Base-by-base conservation (phyloP, 345 rosid species). In the Sisymbrium altissimum region DNA sequence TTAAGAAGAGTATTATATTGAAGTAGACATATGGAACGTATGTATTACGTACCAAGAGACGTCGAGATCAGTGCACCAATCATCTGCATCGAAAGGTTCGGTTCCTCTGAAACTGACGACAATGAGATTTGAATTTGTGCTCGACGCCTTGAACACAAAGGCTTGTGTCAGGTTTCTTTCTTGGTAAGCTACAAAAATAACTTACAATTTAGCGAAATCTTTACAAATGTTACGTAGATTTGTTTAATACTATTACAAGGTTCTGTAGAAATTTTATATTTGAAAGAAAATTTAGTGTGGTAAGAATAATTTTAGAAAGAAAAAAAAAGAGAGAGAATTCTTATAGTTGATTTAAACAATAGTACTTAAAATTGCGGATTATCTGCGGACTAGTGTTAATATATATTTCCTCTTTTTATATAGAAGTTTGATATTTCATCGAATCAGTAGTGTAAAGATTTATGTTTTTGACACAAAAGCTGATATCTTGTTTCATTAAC, bases 51-150 rank as follows among this genome's bases (percentile, higher is more conserved):
- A 86, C 93, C 90, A 86, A 2, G 90, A 86, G 49, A 84, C 8
- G 41, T 88, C 90, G 1, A 78, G 36, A 13, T 86, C 86, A 12
- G 80, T 78, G 50, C 73, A 44, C 87, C 87, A 83, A 7, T 62
- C 86, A 5, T 78, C 70, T 7, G 84, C 81, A 12, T 75, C 61
- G 27, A 86, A 86, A 17, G 93, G 86, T 10, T 60, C 23, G 1
- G 93, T 88, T 45, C 93, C 93, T 83, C 83, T 82, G 25, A 88
- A 88, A 54, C 83, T 84, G 15, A 85, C 80, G 41, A 81, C 84
- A 9, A 85, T 66, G 43, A 82, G 55, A 71, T 76, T 76, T 0
- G 88, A 83, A 52, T 84, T 74, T 21, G 73, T 27, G 50, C 5
- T 61, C 5, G 75, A 55, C 5, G 84, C 79, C 64, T 75, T 78